A percentile compares a stretch with the other conserved stretches of the same genome.
Conservation (phyloP, 2,329 filamentous ascomycete genomes). For the Balansia obtecta region DNA sequence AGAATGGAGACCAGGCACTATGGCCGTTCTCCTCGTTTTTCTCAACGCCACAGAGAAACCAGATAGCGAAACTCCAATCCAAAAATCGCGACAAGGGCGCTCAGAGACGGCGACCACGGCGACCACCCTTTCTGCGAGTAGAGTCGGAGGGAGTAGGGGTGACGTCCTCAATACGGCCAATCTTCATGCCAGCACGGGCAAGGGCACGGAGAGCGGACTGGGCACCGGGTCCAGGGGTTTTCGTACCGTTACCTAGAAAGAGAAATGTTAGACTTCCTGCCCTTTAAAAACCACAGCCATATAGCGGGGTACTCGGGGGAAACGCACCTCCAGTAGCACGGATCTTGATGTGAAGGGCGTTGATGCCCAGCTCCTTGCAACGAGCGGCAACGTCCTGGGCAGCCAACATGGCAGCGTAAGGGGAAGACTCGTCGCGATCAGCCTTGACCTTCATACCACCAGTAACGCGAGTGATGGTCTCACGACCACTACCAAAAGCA, state of each 20-base stretch:
- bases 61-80: conserved; percentile 30
- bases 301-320: not conserved
- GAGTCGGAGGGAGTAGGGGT: conserved; percentile 98
- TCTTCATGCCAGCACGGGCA: conserved; percentile 99
- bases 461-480: conserved; percentile 99
- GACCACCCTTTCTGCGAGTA: conserved; percentile 99
- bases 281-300: not conserved
- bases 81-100: conserved; percentile 15
- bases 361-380: conserved; percentile 61
- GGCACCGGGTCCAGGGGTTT: conserved; percentile 97
- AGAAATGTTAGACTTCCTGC: not conserved
- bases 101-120: conserved; percentile 99
- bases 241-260: conserved; percentile 80
- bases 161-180: conserved; percentile 98
- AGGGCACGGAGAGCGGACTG: conserved; percentile 98
- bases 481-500: conserved; percentile 65
- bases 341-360: conserved; percentile 99
- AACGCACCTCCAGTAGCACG: conserved; percentile 87
- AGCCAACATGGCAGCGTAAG: conserved; percentile 99
- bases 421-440: conserved; percentile 98
- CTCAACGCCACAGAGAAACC: conserved; percentile 51
- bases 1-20: conserved; percentile 51
- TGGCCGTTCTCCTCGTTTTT: conserved; percentile 63
- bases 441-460: conserved; percentile 99
- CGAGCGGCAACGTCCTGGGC: conserved; percentile 93